Evolutionary conservation across 495 filamentous ascomycete genomes (phyloP).

Genomic region (Filosporella fistucella): DNA sequence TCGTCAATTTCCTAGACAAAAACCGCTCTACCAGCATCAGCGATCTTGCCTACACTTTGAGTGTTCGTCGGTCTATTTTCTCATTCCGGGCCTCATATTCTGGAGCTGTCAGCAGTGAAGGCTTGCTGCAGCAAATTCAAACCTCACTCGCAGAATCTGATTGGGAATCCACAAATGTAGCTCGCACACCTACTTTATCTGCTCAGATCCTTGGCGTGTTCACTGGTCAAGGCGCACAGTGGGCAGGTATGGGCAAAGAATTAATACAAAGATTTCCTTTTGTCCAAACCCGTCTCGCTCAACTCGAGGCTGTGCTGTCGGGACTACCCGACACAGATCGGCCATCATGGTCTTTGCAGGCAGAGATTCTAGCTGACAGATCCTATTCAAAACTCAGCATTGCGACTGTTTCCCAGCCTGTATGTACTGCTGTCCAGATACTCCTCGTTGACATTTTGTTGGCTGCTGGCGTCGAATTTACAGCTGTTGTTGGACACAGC

Average conservation of each 20-base stretch:
- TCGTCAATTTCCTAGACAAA: not conserved
- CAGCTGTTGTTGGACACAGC: slow-evolving; percentile 52
- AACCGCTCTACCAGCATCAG: slow-evolving; percentile 5
- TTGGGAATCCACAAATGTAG: no score
- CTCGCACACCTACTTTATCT: not conserved
- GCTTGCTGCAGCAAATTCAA: not conserved
- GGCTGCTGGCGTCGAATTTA: slow-evolving; percentile 33
- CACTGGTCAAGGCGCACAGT: slow-evolving; percentile 36
- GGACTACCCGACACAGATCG: slow-evolving; percentile 28
- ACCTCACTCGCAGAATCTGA: not conserved
- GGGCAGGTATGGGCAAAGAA: slow-evolving; percentile 54
- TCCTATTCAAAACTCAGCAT: slow-evolving; percentile 31
- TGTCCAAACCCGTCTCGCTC: slow-evolving; percentile 33
- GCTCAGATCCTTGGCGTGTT: slow-evolving; percentile 36
- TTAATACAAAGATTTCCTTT: slow-evolving; percentile 33
- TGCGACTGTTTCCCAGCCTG: slow-evolving; percentile 43
- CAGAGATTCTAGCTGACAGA: slow-evolving; percentile 30
- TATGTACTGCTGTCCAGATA: slow-evolving; percentile 44
- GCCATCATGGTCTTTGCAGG: slow-evolving; percentile 42
- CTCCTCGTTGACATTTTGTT: slow-evolving; percentile 40
- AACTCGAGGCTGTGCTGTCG: slow-evolving; percentile 38
- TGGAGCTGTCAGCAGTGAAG: no score
- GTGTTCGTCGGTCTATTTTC: slow-evolving; percentile 18
- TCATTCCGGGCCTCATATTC: not conserved
- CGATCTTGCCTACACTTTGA: slow-evolving; percentile 28